Base-by-base conservation (phyloP, 2,329 filamentous ascomycete genomes). In the Seiridium unicorne region DNA sequence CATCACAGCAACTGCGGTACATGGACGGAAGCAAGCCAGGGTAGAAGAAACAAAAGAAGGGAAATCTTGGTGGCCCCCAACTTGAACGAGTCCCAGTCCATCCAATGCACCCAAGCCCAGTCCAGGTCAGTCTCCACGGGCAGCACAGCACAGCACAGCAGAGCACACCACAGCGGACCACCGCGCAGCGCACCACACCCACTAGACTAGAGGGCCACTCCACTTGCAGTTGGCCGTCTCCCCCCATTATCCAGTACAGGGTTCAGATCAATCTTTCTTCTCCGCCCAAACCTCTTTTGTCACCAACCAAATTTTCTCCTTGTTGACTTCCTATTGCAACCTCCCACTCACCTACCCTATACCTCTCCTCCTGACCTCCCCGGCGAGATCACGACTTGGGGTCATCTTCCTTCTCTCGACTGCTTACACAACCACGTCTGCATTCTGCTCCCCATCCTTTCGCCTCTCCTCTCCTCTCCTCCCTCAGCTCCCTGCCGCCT, bases 301-400 rank as follows among this genome's bases (percentile, higher is more conserved):
- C 55, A 38, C 55, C 55, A 51, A 58, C 55, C 55, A 58, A 58
- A 58, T 58, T 58, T 58, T 58, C 55, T 58, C 46, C 46, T 44
- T 49, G 13, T 44, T 53, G 49, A 53, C 32, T 53, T 26, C 18
- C 18, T 26, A 26, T 26, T 53, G 13, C 11, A 35, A 35, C 46
- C 44, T 40, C 38, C 38, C 38, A n/a, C 40, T 58, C 46, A 38
- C 46, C 55, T 58, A 32, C 13, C 5, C 35, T 55, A 11, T 11
- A 18, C n/a, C 32, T 36, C 55, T 44, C 26, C 46, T 51, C 26
- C 38, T 49, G 31, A 58, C 55, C 55, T 58, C 18, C 13, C 8
- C 18, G 44, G 55, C 46, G 46, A 58, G 55, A 58, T 51, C 55
- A 9, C 44, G 7, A 35, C 31, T 26, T 36, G 44, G 34, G n/a